phyloP scores from a whole-genome alignment of 306 rosid species.

The Vachellia collinsii region DNA sequence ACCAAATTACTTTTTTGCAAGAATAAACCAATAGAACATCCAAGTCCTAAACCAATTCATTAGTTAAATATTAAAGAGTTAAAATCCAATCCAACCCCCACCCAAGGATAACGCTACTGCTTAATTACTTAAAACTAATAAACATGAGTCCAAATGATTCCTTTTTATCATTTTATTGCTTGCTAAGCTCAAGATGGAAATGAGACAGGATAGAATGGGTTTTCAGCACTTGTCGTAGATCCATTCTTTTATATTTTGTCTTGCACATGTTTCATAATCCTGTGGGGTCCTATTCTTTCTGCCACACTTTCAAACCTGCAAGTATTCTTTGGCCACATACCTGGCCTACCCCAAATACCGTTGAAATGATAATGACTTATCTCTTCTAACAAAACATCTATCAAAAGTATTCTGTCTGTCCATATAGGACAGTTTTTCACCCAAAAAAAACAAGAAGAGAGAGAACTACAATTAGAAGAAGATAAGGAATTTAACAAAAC shows the following conservation, averaged over 20 bases:
- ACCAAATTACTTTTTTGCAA: neutral
- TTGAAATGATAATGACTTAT: neutral
- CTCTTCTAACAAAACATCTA: neutral
- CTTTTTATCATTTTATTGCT: neutral
- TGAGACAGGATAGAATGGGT: neutral
- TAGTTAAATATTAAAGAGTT: conserved; percentile 11
- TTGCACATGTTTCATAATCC: neutral
- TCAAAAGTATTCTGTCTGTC: neutral
- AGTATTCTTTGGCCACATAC: neutral
- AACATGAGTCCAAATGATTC: neutral
- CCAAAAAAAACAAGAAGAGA: neutral
- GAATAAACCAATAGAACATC: conserved; percentile 10
- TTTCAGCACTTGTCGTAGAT: neutral
- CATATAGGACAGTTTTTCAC: neutral
- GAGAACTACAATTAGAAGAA: neutral
- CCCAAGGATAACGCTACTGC: neutral
- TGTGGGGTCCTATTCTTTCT: neutral
- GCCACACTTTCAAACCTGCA: neutral
- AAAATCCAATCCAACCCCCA: neutral
- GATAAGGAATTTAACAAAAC: neutral
- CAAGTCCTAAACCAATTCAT: conserved; percentile 9
- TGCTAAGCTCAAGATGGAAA: neutral
- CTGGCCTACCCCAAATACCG: neutral
- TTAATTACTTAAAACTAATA: neutral
- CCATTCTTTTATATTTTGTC: neutral